Evolutionary conservation across 2,329 filamentous ascomycete species (phyloP).

Genomic region (Pleurostoma richardsiae): DNA sequence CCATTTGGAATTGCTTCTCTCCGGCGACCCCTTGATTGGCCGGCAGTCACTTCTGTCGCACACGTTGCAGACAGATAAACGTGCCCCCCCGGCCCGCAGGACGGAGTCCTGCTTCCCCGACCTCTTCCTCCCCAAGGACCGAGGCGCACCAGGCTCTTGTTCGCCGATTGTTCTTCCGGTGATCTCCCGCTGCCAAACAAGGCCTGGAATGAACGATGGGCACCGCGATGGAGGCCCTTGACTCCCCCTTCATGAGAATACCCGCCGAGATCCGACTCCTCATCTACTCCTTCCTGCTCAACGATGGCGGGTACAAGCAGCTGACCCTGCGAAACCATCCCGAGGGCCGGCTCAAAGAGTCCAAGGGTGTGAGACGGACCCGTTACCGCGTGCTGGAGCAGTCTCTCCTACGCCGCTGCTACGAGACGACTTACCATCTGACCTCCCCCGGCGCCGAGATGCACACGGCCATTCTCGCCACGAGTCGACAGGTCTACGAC

Average conservation of each 20-base stretch:
- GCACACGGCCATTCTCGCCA: constrained; percentile 39
- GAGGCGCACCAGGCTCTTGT: too few relatives aligned
- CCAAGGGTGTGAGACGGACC: constrained; percentile 18
- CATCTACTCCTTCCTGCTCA: constrained; percentile 38
- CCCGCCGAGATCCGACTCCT: constrained; percentile 36
- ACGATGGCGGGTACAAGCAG: constrained; percentile 28
- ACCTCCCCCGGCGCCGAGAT: constrained; percentile 30
- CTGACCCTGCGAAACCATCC: constrained; percentile 34
- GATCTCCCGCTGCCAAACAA: too few relatives aligned
- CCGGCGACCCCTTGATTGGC: too few relatives aligned
- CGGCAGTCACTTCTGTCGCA: too few relatives aligned
- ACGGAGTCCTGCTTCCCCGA: too few relatives aligned
- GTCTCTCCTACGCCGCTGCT: constrained; percentile 32
- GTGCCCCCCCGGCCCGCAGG: too few relatives aligned
- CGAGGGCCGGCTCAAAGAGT: constrained; percentile 1
- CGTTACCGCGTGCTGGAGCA: constrained; percentile 35
- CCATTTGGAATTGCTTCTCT: too few relatives aligned
- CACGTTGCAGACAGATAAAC: too few relatives aligned
- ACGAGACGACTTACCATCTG: constrained; percentile 51
- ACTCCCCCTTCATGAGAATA: constrained; percentile 20
- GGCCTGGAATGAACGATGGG: too few relatives aligned
- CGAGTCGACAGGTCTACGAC: constrained; percentile 41
- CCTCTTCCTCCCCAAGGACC: too few relatives aligned
- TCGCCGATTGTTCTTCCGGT: too few relatives aligned
- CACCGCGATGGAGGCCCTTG: too few relatives aligned